Evolutionary conservation across 495 filamentous ascomycete species (phyloP), one percentile per base, ranked within the genome.

Genomic region (Hypoxylon fuscum): DNA sequence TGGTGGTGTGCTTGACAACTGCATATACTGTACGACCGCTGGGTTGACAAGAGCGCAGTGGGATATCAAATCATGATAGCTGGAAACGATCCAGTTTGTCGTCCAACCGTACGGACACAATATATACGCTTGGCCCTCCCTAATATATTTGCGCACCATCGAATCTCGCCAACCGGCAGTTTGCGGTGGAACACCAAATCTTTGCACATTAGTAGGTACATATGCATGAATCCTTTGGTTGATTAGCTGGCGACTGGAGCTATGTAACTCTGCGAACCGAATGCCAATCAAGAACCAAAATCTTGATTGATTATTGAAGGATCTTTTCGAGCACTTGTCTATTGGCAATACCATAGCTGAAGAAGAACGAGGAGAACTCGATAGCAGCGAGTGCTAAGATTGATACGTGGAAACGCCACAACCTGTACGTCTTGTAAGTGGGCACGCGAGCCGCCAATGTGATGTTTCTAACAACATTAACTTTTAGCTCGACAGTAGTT

Each of bases 91-190:
- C 54, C 48, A 38, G 14, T 44, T 32, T 14, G 44, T 29, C 29
- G 42, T 47, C 49, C 47, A 53, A 23, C 42, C 40, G 27, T 44
- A 50, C 17, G 25, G 1, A 18, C 5, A 65, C n/a, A 32, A 41
- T 6, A 14, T 14, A 48, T 31, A 38, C 10, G 23, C 63, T 54
- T 48, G 52, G 53, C 57, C 25, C 3, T 57, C 50, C 14, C 35
- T 52, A 66, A 64, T 64, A 61, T 54, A 60, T 53, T 61, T 62
- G 40, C 41, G 41, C 31, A 49, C 47, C 37, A 35, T 57, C 63
- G 14, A 52, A 47, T 57, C 52, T 57, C 57, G 57, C 63, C 57
- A 43, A 15, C 57, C 52, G 63, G 57, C 52, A 66, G 40, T 57
- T 57, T 54, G 47, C 7, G 47, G 38, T 41, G 47, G 40, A 61